A percentile compares a stretch with the other conserved stretches of the same genome.
Evolutionary conservation across 164 flowering plant species (phyloP).

Genomic region (Magnolia officinalis): DNA sequence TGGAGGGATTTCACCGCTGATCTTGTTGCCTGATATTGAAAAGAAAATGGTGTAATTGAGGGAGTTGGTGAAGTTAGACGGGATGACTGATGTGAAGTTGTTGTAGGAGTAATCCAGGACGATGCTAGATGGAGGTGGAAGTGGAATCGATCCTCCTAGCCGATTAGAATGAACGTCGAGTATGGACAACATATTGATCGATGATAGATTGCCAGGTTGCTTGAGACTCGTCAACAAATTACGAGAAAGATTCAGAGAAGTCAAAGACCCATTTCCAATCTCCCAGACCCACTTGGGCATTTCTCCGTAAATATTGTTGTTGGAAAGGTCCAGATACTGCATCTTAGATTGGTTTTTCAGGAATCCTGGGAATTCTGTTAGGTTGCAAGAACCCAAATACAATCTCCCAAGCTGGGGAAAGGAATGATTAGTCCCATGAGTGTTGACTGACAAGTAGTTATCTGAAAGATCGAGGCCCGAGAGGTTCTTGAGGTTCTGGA

Average conservation of each 20-base stretch:
- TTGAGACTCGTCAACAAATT: constrained; percentile 26
- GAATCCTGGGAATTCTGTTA: constrained; percentile 29
- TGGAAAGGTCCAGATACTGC: constrained; percentile 37
- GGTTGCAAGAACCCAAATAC: constrained; percentile 40
- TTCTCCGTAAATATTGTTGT: constrained; percentile 32
- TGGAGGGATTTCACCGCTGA: constrained; percentile 19
- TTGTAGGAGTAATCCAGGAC: constrained; percentile 53
- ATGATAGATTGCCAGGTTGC: not conserved
- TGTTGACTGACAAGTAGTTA: constrained; percentile 16
- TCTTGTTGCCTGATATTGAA: constrained; percentile 30
- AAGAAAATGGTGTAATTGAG: constrained; percentile 16
- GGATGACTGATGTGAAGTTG: constrained; percentile 27
- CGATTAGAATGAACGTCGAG: constrained; percentile 46
- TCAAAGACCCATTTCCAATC: constrained; percentile 10
- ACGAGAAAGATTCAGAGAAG: constrained; percentile 35
- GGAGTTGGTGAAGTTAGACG: constrained; percentile 17
- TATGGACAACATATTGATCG: not conserved
- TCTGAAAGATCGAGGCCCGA: constrained; percentile 30
- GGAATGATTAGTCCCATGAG: not conserved
- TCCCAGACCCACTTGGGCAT: constrained; percentile 46
- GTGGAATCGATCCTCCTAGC: constrained; percentile 35
- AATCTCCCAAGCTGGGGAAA: constrained; percentile 27
- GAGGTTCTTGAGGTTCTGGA: constrained; percentile 23
- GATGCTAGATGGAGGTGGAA: constrained; percentile 15
- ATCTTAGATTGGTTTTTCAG: constrained; percentile 27